Conservation (phyloP, 2,329 filamentous ascomycete genomes). For the Paramyrothecium sp. region DNA sequence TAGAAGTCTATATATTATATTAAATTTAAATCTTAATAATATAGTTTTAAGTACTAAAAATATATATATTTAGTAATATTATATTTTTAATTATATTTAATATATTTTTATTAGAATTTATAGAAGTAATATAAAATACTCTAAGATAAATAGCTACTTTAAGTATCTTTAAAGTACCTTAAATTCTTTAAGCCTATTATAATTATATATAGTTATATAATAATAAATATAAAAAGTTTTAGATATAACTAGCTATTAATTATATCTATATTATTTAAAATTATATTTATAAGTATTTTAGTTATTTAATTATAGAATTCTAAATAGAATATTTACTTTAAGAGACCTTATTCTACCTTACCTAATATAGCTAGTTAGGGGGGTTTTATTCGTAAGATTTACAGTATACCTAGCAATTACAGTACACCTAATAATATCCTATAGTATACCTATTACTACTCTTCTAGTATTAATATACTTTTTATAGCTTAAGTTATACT, state of each 20-base stretch:
- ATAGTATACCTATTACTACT: too few relatives aligned
- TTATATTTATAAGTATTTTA: background rate
- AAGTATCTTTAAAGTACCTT: too few relatives aligned
- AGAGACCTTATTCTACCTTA: background rate
- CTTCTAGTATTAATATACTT: background rate
- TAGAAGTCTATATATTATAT: background rate
- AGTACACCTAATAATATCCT: too few relatives aligned
- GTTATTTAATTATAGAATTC: background rate
- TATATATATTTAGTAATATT: slow-evolving; percentile 1
- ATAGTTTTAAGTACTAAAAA: slow-evolving; percentile 1
- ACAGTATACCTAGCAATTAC: too few relatives aligned
- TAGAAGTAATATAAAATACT: background rate
- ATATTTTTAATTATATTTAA: background rate
- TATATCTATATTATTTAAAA: background rate
- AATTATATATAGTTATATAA: background rate
- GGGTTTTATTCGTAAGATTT: too few relatives aligned
- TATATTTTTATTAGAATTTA: background rate
- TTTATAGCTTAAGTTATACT: background rate
- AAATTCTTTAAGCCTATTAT: background rate
- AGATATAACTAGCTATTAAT: background rate
- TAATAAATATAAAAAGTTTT: background rate
- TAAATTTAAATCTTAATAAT: background rate
- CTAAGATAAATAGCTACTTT: too few relatives aligned
- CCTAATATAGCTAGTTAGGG: background rate
- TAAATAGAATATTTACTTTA: background rate